These are phyloP conservation scores for Vitis amurensis DNA, from an alignment of 164 flowering plant species.

Conservation along the genomic window DNA sequence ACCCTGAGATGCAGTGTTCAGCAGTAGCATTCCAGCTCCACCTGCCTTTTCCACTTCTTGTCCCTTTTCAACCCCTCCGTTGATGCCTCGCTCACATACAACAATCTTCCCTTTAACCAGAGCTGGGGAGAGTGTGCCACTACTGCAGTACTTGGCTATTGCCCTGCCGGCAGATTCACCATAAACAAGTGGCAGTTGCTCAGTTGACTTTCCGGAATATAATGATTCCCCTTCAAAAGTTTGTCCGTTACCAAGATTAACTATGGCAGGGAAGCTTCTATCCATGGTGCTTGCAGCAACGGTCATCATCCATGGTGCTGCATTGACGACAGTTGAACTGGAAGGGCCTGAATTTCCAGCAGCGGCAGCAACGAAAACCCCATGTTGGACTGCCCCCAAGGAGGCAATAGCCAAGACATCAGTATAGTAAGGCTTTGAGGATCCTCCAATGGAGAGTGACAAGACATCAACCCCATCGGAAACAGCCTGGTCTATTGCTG, in stretches of 20 bases:
- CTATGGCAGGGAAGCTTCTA: conserved; percentile 57
- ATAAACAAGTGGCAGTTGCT: conserved; percentile 44
- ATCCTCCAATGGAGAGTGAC: conserved; percentile 70
- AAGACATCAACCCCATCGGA: conserved; percentile 74
- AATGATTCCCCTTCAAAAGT: conserved; percentile 59
- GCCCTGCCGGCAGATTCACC: conserved; percentile 40
- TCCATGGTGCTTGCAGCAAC: conserved; percentile 71
- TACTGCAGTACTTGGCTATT: conserved; percentile 44
- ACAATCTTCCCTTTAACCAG: conserved; percentile 69
- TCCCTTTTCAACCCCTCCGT: conserved; percentile 45
- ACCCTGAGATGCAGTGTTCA: conserved; percentile 45
- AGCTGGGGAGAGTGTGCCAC: conserved; percentile 38
- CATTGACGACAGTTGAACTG: conserved; percentile 42
- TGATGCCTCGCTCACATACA: conserved; percentile 54
- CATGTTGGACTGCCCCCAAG: conserved; percentile 51
- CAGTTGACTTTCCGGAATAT: conserved; percentile 40
- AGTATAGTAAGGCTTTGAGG: conserved; percentile 34
- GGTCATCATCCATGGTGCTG: conserved; percentile 79
- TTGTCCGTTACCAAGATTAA: conserved; percentile 52
- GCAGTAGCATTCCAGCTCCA: conserved; percentile 64
- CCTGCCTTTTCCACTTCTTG: conserved; percentile 56
- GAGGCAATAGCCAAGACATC: conserved; percentile 64
- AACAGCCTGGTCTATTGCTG: conserved; percentile 69
- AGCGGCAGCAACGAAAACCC: conserved; percentile 57
- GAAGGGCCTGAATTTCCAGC: conserved; percentile 72